Conservation (phyloP, 768 basidiomycete genomes). For the Boletus coccyginus region DNA sequence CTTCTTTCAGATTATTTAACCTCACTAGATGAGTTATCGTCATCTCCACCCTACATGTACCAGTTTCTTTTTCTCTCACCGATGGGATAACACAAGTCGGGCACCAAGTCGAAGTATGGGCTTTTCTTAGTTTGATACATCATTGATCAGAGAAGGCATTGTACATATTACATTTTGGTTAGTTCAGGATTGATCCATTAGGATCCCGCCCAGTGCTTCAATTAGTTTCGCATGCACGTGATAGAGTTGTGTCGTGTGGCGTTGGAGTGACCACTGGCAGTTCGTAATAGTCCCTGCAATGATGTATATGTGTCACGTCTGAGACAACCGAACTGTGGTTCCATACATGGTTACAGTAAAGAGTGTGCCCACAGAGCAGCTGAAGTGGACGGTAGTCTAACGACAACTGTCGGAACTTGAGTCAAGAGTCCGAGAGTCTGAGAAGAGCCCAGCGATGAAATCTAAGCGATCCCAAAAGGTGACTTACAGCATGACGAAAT, state of each 20-base stretch:
- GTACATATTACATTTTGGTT: neutral
- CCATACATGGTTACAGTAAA: no score
- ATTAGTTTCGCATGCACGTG: neutral
- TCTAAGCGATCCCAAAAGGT: no score
- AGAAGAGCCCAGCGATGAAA: no score
- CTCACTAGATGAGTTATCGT: neutral
- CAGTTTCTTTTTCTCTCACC: neutral
- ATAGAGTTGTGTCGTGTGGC: neutral
- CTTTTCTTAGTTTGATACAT: no score
- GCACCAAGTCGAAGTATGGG: neutral
- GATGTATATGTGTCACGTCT: no score
- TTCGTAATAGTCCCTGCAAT: neutral
- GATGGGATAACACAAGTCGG: neutral
- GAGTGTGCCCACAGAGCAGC: no score
- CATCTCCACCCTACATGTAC: constrained; percentile 12
- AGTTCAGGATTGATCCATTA: neutral
- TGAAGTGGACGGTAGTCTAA: no score
- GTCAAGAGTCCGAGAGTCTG: no score
- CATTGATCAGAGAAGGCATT: no score
- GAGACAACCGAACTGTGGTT: no score
- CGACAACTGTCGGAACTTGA: no score
- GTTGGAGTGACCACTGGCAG: neutral
- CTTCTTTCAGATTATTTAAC: neutral
- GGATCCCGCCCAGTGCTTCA: neutral
- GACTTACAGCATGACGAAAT: no score